Evolutionary conservation across 2,329 filamentous ascomycete species (phyloP).

Genomic region (Fusarium algeriense): DNA sequence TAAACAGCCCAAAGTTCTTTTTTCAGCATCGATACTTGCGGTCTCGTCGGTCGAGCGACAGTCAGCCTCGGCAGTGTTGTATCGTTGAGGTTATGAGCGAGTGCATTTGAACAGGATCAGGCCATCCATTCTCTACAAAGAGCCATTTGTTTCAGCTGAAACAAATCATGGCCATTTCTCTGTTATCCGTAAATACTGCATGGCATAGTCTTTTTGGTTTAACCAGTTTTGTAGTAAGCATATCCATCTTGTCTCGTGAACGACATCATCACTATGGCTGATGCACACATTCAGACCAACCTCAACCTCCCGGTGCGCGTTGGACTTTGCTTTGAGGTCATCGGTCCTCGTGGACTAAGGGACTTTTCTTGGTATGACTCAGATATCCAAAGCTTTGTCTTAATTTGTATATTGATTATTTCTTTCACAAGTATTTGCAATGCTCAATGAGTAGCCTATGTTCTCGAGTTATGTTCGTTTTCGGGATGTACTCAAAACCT

Average conservation of each 20-base stretch:
- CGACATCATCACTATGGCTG: background rate
- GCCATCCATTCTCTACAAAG: background rate
- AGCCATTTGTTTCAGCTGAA: background rate
- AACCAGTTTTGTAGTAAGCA: background rate
- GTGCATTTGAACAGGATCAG: background rate
- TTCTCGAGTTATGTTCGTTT: background rate
- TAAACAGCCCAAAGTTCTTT: too few relatives aligned
- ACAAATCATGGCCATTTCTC: background rate
- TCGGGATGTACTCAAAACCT: background rate
- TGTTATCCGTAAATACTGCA: background rate
- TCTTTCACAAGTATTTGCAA: background rate
- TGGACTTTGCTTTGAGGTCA: background rate
- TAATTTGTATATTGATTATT: background rate
- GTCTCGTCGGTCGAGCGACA: background rate
- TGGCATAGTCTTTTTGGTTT: background rate
- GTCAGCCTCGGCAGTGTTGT: background rate
- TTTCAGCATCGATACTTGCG: background rate
- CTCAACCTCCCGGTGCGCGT: background rate
- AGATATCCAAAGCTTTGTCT: background rate
- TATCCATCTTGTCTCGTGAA: background rate
- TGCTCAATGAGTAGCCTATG: background rate
- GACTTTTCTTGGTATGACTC: background rate
- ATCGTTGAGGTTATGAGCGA: background rate
- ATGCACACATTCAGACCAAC: background rate
- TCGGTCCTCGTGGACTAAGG: background rate